A percentile compares a stretch with the other conserved stretches of the same genome.
Conservation (phyloP, 2,329 filamentous ascomycete species). For the Helotiales sp. region DNA sequence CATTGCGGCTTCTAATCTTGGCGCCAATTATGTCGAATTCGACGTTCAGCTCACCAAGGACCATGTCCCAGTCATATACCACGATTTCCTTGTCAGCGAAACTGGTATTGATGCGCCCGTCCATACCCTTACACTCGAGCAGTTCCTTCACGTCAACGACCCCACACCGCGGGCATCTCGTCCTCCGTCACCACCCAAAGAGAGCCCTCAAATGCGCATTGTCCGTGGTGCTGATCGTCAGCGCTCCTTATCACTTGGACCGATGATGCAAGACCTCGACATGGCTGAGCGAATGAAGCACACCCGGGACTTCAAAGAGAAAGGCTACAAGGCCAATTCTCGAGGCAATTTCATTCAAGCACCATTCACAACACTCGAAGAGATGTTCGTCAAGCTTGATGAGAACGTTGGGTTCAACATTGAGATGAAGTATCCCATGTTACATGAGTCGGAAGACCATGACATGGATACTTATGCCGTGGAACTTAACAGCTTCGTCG, state of each 20-base stretch:
- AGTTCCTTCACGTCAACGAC: constrained; percentile 81
- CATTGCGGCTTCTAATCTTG: constrained; percentile 91
- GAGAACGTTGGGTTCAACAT: constrained; percentile 92
- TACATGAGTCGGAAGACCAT: constrained; percentile 90
- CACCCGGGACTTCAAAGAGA: constrained; percentile 89
- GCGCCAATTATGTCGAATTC: constrained; percentile 73
- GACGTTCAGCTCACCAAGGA: constrained; percentile 99
- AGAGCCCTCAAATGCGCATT: constrained; percentile 25
- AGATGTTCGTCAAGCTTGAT: constrained; percentile 84
- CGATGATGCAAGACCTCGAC: constrained; percentile 26
- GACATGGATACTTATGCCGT: constrained; percentile 97
- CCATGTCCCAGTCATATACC: constrained; percentile 96
- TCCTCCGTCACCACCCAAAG: constrained; percentile 44
- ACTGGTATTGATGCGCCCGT: constrained; percentile 97
- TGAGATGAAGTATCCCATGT: constrained; percentile 99
- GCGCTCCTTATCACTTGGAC: constrained; percentile 37
- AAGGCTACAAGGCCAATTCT: constrained; percentile 94
- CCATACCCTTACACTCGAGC: constrained; percentile 90
- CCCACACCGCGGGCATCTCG: constrained; percentile 46
- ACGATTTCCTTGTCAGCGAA: constrained; percentile 97
- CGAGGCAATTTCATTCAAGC: constrained; percentile 94
- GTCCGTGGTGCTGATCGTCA: constrained; percentile 33
- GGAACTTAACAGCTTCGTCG: constrained; percentile 94
- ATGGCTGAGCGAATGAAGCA: constrained; percentile 90
- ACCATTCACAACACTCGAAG: constrained; percentile 91